These are phyloP conservation scores for Hymenoscyphus infarciens DNA, from an alignment of 2,329 filamentous ascomycete species.

Conservation along the genomic window DNA sequence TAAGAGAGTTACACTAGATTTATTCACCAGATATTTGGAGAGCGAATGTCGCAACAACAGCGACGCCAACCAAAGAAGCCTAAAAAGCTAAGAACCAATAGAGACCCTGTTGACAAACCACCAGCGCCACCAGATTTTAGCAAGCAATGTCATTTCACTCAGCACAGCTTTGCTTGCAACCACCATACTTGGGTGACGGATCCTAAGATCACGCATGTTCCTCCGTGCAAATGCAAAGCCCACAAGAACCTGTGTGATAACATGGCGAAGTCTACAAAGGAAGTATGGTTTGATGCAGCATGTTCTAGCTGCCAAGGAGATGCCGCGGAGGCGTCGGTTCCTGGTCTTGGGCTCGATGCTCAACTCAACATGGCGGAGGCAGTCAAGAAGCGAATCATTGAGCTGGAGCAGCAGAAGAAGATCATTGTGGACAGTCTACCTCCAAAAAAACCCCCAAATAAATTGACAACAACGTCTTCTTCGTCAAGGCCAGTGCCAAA, in stretches of 20 bases:
- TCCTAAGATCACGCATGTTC: slow-evolving; percentile 16
- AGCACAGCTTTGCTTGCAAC: slow-evolving; percentile 9
- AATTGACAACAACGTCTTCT: not conserved
- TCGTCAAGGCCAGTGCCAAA: too few relatives aligned
- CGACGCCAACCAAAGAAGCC: slow-evolving; percentile 7
- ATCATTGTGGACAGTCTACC: not conserved
- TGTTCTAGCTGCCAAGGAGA: slow-evolving; percentile 3
- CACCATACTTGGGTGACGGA: slow-evolving; percentile 14
- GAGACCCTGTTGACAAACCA: not conserved
- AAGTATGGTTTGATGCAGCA: not conserved
- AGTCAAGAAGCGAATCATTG: slow-evolving; percentile 7
- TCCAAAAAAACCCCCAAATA: not conserved
- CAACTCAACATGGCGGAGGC: slow-evolving; percentile 5
- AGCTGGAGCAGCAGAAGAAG: not conserved
- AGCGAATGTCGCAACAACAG: not conserved
- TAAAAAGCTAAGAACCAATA: slow-evolving; percentile 1
- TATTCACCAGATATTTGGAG: not conserved
- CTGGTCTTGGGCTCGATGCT: not conserved
- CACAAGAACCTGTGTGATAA: slow-evolving; percentile 14
- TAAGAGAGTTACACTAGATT: not conserved
- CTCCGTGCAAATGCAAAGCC: not conserved
- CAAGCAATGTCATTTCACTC: slow-evolving; percentile 15
- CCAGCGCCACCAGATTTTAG: not conserved
- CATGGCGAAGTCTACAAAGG: slow-evolving; percentile 12
- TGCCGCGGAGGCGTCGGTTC: not conserved